Percentiles rank a stretch among this genome's conserved stretches.
phyloP scores from a whole-genome alignment of 2,329 filamentous ascomycete genomes.

The Diplodia scrobiculata region DNA sequence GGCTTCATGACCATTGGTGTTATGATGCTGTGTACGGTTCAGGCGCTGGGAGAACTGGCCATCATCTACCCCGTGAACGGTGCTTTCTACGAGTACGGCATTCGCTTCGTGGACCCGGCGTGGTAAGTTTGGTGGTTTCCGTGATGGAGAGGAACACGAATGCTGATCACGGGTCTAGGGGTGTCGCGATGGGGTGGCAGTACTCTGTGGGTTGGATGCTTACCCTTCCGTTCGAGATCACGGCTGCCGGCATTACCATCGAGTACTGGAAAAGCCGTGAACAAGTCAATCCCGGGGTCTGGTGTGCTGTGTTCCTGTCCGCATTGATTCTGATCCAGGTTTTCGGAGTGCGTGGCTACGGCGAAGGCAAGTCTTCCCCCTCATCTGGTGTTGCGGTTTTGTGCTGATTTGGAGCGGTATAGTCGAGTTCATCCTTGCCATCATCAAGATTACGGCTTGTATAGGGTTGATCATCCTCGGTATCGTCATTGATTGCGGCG shows the following conservation, averaged over 20 bases:
- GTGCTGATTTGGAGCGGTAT: constrained; percentile 37
- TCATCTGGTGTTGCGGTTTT: constrained; percentile 49
- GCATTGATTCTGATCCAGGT: constrained; percentile 45
- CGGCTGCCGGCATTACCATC: constrained; percentile 44
- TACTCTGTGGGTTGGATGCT: constrained; percentile 43
- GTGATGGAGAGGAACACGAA: too few relatives aligned
- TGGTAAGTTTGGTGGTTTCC: constrained; percentile 33
- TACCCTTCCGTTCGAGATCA: constrained; percentile 46
- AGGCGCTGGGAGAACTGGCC: constrained; percentile 48
- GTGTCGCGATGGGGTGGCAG: constrained; percentile 43
- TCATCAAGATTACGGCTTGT: constrained; percentile 61
- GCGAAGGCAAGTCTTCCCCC: constrained; percentile 41
- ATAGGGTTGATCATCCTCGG: constrained; percentile 67
- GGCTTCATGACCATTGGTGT: constrained; percentile 39
- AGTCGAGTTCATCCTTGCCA: constrained; percentile 61
- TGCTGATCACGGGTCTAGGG: constrained; percentile 26
- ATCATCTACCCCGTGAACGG: constrained; percentile 48
- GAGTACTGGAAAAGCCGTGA: constrained; percentile 41
- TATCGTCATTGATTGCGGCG: constrained; percentile 62
- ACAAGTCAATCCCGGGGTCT: constrained; percentile 33
- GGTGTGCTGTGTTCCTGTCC: constrained; percentile 45
- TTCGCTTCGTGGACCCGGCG: constrained; percentile 52
- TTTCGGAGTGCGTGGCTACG: constrained; percentile 46
- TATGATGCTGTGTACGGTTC: constrained; percentile 48
- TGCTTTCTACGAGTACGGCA: constrained; percentile 46